Base-by-base conservation (phyloP, 2,329 filamentous ascomycete genomes). In the Ophiostoma ips region DNA sequence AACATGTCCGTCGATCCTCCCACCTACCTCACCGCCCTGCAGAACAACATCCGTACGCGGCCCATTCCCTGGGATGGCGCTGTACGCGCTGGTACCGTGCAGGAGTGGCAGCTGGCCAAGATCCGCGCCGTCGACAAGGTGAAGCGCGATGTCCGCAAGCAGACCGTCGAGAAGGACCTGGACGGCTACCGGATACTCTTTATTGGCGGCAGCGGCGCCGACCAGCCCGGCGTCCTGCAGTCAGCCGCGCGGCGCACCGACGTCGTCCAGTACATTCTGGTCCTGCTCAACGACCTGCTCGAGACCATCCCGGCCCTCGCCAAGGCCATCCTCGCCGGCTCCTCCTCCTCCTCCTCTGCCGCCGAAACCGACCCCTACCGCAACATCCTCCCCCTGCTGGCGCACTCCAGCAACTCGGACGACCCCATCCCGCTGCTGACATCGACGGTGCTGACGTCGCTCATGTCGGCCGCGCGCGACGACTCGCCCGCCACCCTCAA, bases 41-140 rank as follows among this genome's bases (percentile, higher is more conserved):
- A 95, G 72, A 94, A 87, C 78, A 96, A 96, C 74, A 95, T 96
- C 66, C 87, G 92, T 63, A 84, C 87, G 63, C 81, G 92, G 58
- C 89, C 89, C 57, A 95, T 98, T 68, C 89, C 90, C 52, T 98
- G 92, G 92, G 90, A 96, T 68, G 90, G 90, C 61, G 89, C 90
- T 61, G 87, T 94, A 58, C 81, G 92, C 66, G 87, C 87, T 59
- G 87, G 89, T 66, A 92, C 87, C 62, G 85, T 98, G 68, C 94
- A 86, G 52, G 90, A 96, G 59, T 83, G 85, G 58, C 90, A 98
- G 68, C 79, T 95, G 59, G 86, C 84, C 71, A 90, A 89, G 75
- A 95, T 98, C 70, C 89, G 89, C 67, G 87, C 89, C 54, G 87
- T 96, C 59, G 92, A 96, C 67, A 96, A 95, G 70, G 86, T 92